Percentiles rank a stretch among this genome's conserved stretches.
Evolutionary conservation across 345 rosid genomes (phyloP).

Genomic region (Aquilaria sinensis): DNA sequence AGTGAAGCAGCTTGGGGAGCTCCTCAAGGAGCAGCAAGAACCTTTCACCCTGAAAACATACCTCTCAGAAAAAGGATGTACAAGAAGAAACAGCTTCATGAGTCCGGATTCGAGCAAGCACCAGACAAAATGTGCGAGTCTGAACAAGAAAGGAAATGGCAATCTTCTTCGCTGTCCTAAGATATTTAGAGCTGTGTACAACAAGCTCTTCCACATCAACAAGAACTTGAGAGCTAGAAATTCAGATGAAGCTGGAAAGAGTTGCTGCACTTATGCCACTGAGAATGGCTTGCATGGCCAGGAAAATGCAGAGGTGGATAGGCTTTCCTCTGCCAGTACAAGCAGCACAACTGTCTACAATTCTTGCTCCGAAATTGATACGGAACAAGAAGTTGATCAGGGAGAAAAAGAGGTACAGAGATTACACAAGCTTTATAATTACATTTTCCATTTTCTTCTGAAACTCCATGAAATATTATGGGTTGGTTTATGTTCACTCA

Average conservation of each 20-base stretch:
- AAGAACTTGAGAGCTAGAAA: conserved; percentile 14
- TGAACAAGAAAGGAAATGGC: conserved; percentile 18
- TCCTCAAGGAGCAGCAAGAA: conserved; percentile 55
- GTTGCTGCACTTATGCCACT: conserved; percentile 6
- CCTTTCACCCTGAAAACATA: conserved; percentile 41
- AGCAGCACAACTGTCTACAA: conserved; percentile 24
- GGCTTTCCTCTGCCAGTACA: conserved; percentile 18
- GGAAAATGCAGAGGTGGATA: conserved; percentile 22
- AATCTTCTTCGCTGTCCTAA: conserved; percentile 10
- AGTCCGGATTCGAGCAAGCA: conserved; percentile 19
- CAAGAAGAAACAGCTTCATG: conserved; percentile 7
- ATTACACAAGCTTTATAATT: not conserved
- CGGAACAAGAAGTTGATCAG: conserved; percentile 18
- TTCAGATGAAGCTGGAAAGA: conserved; percentile 12
- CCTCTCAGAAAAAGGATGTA: conserved; percentile 35
- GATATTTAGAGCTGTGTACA: conserved; percentile 24
- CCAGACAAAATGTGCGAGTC: conserved; percentile 6
- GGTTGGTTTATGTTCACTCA: conserved; percentile 6
- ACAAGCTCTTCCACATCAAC: conserved; percentile 14
- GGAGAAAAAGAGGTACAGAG: conserved; percentile 26
- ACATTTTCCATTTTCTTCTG: not conserved
- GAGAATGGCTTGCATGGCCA: conserved; percentile 8
- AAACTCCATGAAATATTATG: not conserved
- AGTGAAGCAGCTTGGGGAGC: conserved; percentile 36
- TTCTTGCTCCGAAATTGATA: conserved; percentile 28